phyloP scores from a whole-genome alignment of 2,329 filamentous ascomycete genomes.

The Fonsecaea nubica region DNA sequence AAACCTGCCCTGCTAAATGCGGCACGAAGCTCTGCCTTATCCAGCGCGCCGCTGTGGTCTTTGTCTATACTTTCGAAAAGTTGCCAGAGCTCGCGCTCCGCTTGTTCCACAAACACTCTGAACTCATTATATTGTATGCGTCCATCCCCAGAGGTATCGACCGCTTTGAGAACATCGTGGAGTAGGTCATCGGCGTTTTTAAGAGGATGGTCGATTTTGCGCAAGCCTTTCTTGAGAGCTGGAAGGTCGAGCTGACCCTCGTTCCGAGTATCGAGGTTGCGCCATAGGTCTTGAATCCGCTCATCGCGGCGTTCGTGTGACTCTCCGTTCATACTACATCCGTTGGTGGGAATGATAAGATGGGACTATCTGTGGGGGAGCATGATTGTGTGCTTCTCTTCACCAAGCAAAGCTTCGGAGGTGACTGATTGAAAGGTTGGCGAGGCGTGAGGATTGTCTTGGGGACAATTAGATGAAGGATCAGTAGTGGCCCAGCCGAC shows the following conservation, averaged over 20 bases:
- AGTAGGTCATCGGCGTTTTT: slow-evolving; percentile 92
- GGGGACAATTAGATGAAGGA: neutral
- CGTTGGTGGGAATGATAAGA: slow-evolving; percentile 30
- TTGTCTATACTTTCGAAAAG: slow-evolving; percentile 88
- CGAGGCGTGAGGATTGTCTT: neutral
- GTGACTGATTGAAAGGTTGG: neutral
- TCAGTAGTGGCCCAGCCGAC: neutral
- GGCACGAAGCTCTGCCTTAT: slow-evolving; percentile 79
- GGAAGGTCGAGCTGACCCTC: slow-evolving; percentile 83
- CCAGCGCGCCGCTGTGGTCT: slow-evolving; percentile 83
- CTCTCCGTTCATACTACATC: slow-evolving; percentile 71
- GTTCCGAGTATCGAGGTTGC: slow-evolving; percentile 75
- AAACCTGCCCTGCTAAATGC: slow-evolving; percentile 83
- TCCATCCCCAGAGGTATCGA: slow-evolving; percentile 87
- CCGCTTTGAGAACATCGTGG: slow-evolving; percentile 76
- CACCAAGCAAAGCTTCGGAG: slow-evolving; percentile 13
- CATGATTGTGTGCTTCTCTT: slow-evolving; percentile 31
- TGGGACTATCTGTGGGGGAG: slow-evolving; percentile 38
- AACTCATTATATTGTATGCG: slow-evolving; percentile 95
- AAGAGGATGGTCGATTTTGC: slow-evolving; percentile 87
- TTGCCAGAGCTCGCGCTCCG: slow-evolving; percentile 79
- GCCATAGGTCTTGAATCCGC: slow-evolving; percentile 84
- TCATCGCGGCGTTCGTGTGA: slow-evolving; percentile 79
- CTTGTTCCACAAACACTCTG: slow-evolving; percentile 81
- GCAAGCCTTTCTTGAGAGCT: slow-evolving; percentile 82